phyloP scores from a whole-genome alignment of 306 rosid species.

The Castanopsis chinensis region DNA sequence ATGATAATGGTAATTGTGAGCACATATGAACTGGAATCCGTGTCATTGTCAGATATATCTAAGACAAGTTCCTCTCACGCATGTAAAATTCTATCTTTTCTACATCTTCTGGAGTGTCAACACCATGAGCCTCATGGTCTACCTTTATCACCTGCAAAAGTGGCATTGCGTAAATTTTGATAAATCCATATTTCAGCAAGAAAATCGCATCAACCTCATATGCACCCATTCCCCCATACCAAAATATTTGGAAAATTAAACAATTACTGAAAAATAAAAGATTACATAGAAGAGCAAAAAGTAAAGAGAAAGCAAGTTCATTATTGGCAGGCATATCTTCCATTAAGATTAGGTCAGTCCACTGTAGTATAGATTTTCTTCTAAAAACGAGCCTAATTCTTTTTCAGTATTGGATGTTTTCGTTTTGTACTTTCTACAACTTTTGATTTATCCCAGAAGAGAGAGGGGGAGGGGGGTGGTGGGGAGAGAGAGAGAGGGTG shows the following conservation, averaged over 20 bases:
- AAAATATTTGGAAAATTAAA: background rate
- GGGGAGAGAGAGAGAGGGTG: no score
- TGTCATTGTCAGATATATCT: constrained; percentile 19
- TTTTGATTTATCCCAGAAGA: no score
- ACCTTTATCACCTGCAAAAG: constrained; percentile 78
- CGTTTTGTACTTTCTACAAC: no score
- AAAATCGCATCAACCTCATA: background rate
- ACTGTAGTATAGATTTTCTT: background rate
- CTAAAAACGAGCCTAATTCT: background rate
- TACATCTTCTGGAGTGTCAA: constrained; percentile 89
- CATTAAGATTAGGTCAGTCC: background rate
- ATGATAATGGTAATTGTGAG: no score
- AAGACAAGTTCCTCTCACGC: constrained; percentile 68
- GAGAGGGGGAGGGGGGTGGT: no score
- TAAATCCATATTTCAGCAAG: background rate
- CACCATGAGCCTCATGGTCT: constrained; percentile 93
- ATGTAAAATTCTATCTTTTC: constrained; percentile 77
- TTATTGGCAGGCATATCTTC: background rate
- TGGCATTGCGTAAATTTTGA: background rate
- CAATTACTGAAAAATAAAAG: background rate
- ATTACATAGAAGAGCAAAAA: background rate
- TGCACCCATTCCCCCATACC: background rate
- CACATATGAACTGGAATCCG: background rate
- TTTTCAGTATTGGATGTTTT: background rate
- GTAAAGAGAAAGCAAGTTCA: background rate